Base-by-base conservation (phyloP, 441 rosid genomes). In the Populus hybrid region DNA sequence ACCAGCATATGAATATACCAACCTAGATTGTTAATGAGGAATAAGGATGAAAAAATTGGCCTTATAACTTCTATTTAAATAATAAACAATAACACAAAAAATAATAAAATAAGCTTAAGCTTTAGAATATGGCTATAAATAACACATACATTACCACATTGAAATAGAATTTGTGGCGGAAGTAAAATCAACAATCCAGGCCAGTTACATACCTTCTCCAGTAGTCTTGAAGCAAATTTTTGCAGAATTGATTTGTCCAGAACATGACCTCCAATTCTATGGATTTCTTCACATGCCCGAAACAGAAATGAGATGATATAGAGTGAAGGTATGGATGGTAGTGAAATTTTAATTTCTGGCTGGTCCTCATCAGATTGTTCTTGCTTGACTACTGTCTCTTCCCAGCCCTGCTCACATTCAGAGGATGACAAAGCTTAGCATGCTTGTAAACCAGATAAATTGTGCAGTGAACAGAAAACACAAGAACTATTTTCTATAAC, bases 251-350 rank as follows among this genome's bases (percentile, higher is more conserved):
- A 86, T 85, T 89, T 96, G 86, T 94, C 94, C 66, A 96, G 95
- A 40, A 94, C 97, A 82, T 94, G 99, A 77, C 99, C 99, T 75
- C 99, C 99, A 82, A 96, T 91, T 82, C 97, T 86, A 83, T 96
- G 97, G 86, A 94, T 86, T 84, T 96, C 98, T 90, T 94, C 98
- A 86, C 98, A 91, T 69, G 97, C 98, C 77, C 91, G 96, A 83
- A 94, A 93, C 63, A 92, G 86, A 87, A 93, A 90, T 64, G 98
- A 92, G 79, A 90, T 89, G 63, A 93, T 84, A 82, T 94, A 96
- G 40, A 93, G 93, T 16, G 99, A 96, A 77, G 99, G 98, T 89
- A 94, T 84, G 77, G 96, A 94, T 35, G 99, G 99, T 77, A 96
- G 96, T 67, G 88, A 93, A 82, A 96, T 90, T 87, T 88, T 94